These are phyloP conservation scores for Senecio squalidus DNA, from an alignment of 140 eudicot genomes.

Conservation along the genomic window DNA sequence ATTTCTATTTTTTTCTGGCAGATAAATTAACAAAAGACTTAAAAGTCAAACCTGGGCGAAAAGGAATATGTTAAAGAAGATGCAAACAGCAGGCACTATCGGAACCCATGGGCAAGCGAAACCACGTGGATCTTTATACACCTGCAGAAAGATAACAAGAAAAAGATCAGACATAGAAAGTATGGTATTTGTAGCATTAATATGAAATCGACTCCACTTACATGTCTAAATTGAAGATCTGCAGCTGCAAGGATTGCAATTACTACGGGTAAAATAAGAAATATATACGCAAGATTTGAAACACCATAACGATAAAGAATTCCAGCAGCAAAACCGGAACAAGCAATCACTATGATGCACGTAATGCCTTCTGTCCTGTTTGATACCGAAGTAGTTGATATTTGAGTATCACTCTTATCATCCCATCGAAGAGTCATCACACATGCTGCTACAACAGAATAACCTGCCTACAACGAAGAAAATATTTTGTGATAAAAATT, in stretches of 20 bases:
- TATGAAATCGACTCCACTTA: constrained; percentile 26
- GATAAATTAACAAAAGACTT: not conserved
- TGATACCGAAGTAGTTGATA: constrained; percentile 36
- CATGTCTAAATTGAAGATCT: constrained; percentile 76
- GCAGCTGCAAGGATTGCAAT: constrained; percentile 57
- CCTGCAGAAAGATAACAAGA: constrained; percentile 38
- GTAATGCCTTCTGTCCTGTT: constrained; percentile 63
- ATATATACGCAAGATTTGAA: constrained; percentile 38
- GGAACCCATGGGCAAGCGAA: constrained; percentile 98
- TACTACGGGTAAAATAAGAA: constrained; percentile 45
- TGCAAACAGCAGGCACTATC: constrained; percentile 70
- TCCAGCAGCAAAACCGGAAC: constrained; percentile 80
- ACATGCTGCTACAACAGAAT: constrained; percentile 98
- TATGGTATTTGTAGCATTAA: not conserved
- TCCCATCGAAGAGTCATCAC: constrained; percentile 80
- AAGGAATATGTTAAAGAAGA: constrained; percentile 79
- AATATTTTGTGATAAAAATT: not conserved
- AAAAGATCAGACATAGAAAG: not conserved
- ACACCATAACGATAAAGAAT: constrained; percentile 61
- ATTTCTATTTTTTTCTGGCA: not conserved
- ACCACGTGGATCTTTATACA: constrained; percentile 58
- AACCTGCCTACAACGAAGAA: constrained; percentile 71
- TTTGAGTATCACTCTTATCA: constrained; percentile 39
- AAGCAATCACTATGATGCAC: constrained; percentile 55
- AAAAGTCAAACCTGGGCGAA: constrained; percentile 74